Base-by-base conservation (phyloP, 257 asterid genomes). In the Perilla frutescens region DNA sequence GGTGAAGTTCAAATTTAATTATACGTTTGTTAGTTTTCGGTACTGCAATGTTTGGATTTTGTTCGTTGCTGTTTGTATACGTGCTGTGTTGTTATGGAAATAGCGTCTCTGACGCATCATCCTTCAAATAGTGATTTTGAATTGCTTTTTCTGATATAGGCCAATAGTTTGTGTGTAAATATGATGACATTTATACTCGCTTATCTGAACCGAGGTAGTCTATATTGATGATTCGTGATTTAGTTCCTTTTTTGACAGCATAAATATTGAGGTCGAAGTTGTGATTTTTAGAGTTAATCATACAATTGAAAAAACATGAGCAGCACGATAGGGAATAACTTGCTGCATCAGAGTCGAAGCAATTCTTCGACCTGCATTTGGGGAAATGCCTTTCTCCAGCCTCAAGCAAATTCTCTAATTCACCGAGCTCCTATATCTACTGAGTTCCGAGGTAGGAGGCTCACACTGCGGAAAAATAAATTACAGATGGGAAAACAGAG, bases 281-380 rank as follows among this genome's bases (percentile, higher is more conserved):
- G 71, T 64, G 79, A 39, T 39, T 55, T 72, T 54, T 65, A 31
- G 74, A 54, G 70, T 76, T 70, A 66, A 43, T 79, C 69, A 62
- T 74, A 62, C 64, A 77, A 71, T 72, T 78, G 82, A 75, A 63
- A 73, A 77, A 79, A 51, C 63, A 91, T 92, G 99, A 92, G 90
- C 80, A 90, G 77, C 77, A 58, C 92, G 41, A 71, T 92, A 40
- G 87, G 98, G 91, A 90, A 90, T 87, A 89, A 87, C 83, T 85
- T 87, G 90, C 80, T 86, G 85, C 90, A 81, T 77, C 96, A 84
- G 76, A 82, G 84, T 79, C 86, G 91, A 85, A 87, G 84, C 74
- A 83, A 81, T 84, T 74, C 84, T 70, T 86, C 87, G 59, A 41
- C 86, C 74, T 86, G 84, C 76, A 69, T 76, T 77, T 82, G 92